Conservation (phyloP, 2,329 filamentous ascomycete genomes). For the Bipolaris sorokiniana region DNA sequence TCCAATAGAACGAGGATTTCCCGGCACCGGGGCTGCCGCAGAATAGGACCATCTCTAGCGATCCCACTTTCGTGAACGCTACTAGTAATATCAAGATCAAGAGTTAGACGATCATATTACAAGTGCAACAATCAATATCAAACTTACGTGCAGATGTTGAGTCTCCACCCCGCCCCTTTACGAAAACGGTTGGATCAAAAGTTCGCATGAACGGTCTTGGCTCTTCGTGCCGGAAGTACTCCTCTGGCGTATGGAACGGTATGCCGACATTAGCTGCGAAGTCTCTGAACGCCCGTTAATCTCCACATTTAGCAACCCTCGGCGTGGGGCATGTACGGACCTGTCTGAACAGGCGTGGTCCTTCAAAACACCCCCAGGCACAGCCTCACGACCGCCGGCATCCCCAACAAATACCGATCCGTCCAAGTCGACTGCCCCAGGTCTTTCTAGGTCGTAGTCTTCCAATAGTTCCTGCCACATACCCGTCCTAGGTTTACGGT, state of each 20-base stretch:
- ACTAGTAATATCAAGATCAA: slow-evolving; percentile 25
- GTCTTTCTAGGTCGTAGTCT: slow-evolving; percentile 57
- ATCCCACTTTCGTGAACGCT: slow-evolving; percentile 61
- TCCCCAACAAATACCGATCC: slow-evolving; percentile 89
- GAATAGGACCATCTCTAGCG: slow-evolving; percentile 79
- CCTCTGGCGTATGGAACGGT: slow-evolving; percentile 83
- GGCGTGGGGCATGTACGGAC: slow-evolving; percentile 44
- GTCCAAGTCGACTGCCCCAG: slow-evolving; percentile 68
- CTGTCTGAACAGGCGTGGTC: slow-evolving; percentile 68
- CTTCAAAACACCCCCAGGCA: slow-evolving; percentile 50
- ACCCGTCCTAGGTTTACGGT: slow-evolving; percentile 82
- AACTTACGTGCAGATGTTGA: slow-evolving; percentile 44
- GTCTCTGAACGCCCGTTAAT: slow-evolving; percentile 55
- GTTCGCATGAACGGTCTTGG: slow-evolving; percentile 69
- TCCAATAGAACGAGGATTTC: slow-evolving; percentile 91
- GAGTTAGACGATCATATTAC: slow-evolving; percentile 10
- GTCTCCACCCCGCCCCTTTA: slow-evolving; percentile 27
- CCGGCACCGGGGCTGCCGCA: slow-evolving; percentile 89
- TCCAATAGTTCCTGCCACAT: slow-evolving; percentile 80
- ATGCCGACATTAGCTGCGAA: slow-evolving; percentile 86
- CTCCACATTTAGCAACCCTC: slow-evolving; percentile 15
- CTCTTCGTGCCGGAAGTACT: slow-evolving; percentile 78
- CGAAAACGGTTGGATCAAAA: slow-evolving; percentile 69
- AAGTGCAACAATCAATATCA: slow-evolving; percentile 26
- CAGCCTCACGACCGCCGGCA: slow-evolving; percentile 64